Percentiles rank a stretch among this genome's conserved stretches.
These are phyloP conservation scores for Debaryomycetaceae sp. DNA, from an alignment of 1,139 yeast species.

Conservation along the genomic window DNA sequence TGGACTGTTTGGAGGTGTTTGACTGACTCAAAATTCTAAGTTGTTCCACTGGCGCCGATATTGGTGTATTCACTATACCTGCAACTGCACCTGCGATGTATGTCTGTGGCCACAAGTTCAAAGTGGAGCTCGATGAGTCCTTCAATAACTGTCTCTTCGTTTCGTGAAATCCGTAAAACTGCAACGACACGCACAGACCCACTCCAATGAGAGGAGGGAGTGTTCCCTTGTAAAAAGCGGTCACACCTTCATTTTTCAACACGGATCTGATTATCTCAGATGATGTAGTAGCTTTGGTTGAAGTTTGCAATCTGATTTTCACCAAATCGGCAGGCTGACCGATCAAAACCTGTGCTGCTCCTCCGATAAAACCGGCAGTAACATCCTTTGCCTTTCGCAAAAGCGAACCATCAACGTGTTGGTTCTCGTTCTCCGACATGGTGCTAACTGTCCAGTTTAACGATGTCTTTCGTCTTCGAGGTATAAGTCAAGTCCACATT, in stretches of 20 bases:
- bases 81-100: constrained; percentile 74
- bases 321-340: constrained; percentile 76
- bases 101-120: constrained; percentile 58
- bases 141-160: constrained; percentile 57
- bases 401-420: constrained; percentile 44
- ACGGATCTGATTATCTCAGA: constrained; percentile 52
- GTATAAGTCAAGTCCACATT: not conserved
- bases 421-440: constrained; percentile 1
- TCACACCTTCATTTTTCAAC: constrained; percentile 54
- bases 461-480: not conserved
- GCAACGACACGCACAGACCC: constrained; percentile 71
- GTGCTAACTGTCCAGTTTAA: not conserved
- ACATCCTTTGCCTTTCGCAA: constrained; percentile 60
- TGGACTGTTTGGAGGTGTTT: constrained; percentile 37
- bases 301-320: constrained; percentile 62
- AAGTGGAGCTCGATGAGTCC: constrained; percentile 18
- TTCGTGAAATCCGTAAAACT: constrained; percentile 76
- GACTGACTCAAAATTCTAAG: constrained; percentile 68
- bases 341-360: constrained; percentile 67
- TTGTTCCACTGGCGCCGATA: constrained; percentile 75
- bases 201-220: constrained; percentile 52
- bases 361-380: constrained; percentile 48
- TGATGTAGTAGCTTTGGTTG: constrained; percentile 33
- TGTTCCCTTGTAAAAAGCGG: constrained; percentile 58
- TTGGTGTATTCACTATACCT: constrained; percentile 71